phyloP scores from a whole-genome alignment of 2,329 filamentous ascomycete genomes.

The Botrytis fragariae region DNA sequence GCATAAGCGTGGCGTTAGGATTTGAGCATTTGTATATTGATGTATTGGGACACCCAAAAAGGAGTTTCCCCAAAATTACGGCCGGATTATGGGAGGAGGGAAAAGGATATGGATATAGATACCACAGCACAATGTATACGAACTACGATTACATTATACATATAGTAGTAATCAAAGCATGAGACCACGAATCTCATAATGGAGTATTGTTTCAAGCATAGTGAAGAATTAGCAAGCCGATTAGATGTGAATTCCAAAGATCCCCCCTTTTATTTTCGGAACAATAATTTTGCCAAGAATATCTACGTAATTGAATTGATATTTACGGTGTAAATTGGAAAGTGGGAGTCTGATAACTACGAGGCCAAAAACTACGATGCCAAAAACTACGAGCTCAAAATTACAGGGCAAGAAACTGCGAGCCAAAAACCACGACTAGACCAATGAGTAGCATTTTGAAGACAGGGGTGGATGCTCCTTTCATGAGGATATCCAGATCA shows the following conservation, averaged over 20 bases:
- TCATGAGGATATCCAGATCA: background rate
- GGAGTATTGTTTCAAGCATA: background rate
- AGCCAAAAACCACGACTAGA: background rate
- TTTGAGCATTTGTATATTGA: constrained; percentile 10
- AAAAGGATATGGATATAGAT: constrained; percentile 11
- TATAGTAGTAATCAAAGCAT: constrained; percentile 11
- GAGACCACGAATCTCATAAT: background rate
- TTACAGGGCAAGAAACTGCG: background rate
- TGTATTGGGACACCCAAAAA: constrained; percentile 3
- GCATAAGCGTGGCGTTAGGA: constrained; percentile 19
- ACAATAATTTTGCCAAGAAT: background rate
- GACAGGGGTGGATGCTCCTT: background rate
- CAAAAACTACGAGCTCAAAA: background rate
- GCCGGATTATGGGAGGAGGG: background rate
- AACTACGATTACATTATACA: background rate
- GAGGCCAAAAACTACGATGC: background rate
- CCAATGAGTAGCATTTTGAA: background rate
- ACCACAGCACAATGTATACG: constrained; percentile 6
- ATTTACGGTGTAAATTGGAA: background rate
- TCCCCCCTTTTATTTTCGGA: background rate
- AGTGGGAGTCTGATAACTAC: background rate
- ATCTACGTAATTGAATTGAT: background rate
- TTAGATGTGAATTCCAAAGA: background rate
- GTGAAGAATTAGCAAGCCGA: background rate
- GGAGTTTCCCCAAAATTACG: background rate